These are phyloP conservation scores for Microcos paniculata DNA, from an alignment of 345 rosid genomes.

Conservation along the genomic window DNA sequence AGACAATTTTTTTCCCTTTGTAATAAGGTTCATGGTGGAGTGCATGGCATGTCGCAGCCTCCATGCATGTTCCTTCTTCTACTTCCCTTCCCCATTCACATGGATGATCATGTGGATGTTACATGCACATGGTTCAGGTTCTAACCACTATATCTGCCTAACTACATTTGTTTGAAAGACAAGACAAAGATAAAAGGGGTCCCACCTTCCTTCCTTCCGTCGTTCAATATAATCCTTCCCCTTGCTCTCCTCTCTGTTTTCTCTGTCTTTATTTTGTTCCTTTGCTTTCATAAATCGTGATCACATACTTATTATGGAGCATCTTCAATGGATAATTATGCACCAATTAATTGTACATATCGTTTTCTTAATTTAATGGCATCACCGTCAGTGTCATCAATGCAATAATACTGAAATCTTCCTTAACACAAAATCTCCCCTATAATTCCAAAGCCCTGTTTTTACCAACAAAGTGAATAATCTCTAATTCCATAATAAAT, in stretches of 20 bases:
- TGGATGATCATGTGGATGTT: slow-evolving; percentile 6
- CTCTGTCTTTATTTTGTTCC: neutral
- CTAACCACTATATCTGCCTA: neutral
- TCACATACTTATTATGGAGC: neutral
- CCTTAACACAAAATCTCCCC: neutral
- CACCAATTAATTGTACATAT: neutral
- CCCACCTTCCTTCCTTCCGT: neutral
- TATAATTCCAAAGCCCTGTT: no score
- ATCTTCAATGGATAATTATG: neutral
- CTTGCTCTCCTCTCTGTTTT: neutral
- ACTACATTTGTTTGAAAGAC: neutral
- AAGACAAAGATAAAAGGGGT: neutral
- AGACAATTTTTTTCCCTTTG: neutral
- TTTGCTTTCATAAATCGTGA: neutral
- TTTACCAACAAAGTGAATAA: neutral
- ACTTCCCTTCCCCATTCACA: slow-evolving; percentile 2
- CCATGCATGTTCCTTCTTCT: slow-evolving; percentile 6
- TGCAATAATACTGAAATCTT: neutral
- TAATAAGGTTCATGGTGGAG: neutral
- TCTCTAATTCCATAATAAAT: no score
- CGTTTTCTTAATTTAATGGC: neutral
- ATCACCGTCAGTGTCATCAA: no score
- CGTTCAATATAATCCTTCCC: no score
- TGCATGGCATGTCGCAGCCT: neutral
- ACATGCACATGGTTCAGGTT: slow-evolving; percentile 5